phyloP scores from a whole-genome alignment of 495 filamentous ascomycete genomes.

The Pyronema omphalodes region DNA sequence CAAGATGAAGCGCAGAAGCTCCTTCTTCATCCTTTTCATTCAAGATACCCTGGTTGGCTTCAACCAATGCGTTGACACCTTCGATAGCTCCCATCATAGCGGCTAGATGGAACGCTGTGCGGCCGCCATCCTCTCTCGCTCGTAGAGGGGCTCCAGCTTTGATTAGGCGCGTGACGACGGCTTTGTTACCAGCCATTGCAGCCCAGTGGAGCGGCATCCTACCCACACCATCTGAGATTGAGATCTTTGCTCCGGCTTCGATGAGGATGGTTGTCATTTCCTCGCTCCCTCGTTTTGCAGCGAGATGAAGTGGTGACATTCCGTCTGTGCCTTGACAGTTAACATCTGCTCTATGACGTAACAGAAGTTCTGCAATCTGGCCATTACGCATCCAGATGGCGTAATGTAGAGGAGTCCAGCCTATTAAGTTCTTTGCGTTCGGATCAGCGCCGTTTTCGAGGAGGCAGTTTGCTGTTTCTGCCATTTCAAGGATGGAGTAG shows the following conservation, averaged over 20 bases:
- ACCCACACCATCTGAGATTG: neutral
- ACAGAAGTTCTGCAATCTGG: neutral
- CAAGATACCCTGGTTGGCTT: neutral
- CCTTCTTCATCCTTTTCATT: neutral
- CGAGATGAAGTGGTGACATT: slow-evolving; percentile 6
- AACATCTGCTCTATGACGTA: slow-evolving; percentile 5
- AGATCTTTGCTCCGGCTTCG: neutral
- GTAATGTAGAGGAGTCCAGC: neutral
- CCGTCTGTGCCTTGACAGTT: neutral
- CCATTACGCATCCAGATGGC: neutral
- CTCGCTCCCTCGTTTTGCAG: slow-evolving; percentile 3
- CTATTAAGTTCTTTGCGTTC: neutral
- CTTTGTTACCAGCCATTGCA: neutral
- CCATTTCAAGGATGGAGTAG: neutral
- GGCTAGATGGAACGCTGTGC: neutral
- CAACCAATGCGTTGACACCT: neutral
- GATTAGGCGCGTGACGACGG: neutral
- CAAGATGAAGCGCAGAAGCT: neutral
- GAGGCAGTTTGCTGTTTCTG: neutral
- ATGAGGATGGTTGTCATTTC: slow-evolving; percentile 2
- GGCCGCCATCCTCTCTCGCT: neutral
- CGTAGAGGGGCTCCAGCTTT: neutral
- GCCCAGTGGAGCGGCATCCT: neutral
- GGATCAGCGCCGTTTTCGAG: neutral
- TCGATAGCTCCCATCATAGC: neutral